Evolutionary conservation across 2,329 filamentous ascomycete species (phyloP).

Genomic region (Cucurbitaria berberidis): DNA sequence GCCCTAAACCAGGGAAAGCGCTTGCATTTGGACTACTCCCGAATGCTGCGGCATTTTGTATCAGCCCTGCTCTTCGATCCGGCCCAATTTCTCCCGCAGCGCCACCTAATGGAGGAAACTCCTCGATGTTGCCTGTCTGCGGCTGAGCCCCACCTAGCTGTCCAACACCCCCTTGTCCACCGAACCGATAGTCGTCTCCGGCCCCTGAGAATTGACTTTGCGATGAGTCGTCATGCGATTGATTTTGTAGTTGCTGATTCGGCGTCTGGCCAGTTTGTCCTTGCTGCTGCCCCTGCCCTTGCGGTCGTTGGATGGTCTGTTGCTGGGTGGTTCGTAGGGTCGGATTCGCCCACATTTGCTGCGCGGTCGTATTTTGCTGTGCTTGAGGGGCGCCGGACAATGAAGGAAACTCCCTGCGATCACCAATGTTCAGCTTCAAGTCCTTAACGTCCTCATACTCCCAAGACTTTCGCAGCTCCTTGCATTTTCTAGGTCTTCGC

Average conservation of each 20-base stretch:
- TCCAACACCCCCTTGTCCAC: conserved; percentile 60
- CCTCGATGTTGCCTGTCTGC: conserved; percentile 63
- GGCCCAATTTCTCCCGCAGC: conserved; percentile 59
- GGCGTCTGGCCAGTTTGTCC: conserved; percentile 45
- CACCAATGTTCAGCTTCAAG: conserved; percentile 28
- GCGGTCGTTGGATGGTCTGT: conserved; percentile 60
- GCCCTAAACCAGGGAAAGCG: conserved; percentile 52
- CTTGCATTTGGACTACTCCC: conserved; percentile 42
- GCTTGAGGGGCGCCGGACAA: conserved; percentile 64
- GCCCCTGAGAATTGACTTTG: conserved; percentile 60
- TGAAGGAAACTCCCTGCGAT: conserved; percentile 65
- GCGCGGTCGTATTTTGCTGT: conserved; percentile 58
- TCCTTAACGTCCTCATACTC: conserved; percentile 2
- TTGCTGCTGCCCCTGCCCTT: conserved; percentile 46
- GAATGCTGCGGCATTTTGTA: conserved; percentile 57
- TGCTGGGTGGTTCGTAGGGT: conserved; percentile 61
- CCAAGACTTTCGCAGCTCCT: background rate
- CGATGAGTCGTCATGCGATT: conserved; percentile 48
- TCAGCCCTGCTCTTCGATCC: conserved; percentile 57
- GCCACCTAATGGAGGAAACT: conserved; percentile 66
- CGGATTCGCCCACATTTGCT: conserved; percentile 64
- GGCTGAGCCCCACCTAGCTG: conserved; percentile 59
- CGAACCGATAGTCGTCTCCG: conserved; percentile 63
- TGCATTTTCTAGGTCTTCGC: background rate
- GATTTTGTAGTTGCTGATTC: conserved; percentile 53